Evolutionary conservation across 257 asterid genomes (phyloP), one percentile per base, ranked within the genome.

Genomic region (Haberlea rhodopensis): DNA sequence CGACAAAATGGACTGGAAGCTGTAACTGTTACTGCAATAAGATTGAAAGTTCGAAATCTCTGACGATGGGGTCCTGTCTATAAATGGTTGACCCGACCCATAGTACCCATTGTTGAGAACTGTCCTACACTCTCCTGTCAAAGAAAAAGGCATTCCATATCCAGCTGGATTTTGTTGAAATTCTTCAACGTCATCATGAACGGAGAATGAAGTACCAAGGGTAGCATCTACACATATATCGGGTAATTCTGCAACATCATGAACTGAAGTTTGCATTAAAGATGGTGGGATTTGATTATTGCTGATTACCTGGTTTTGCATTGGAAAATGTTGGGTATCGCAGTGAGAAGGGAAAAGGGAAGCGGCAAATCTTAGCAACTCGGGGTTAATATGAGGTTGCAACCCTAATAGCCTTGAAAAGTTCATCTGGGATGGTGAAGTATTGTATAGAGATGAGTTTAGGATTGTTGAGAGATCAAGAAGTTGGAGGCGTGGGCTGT

Each of bases 1-100:
- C 3, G 85, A 81, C 5, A 75, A 40, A 66, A 78, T 77, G 1
- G 83, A 80, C 43, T 75, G 80, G 3, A 74, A 68, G 53, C 74
- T 55, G 25, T 63, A 23, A 28, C 63, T 53, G 55, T 57, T 59
- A 8, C 24, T 75, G 65, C 68, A 66, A 19, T 11, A 31, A 46
- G 51, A 5, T 43, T 43, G 51, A 43, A 43, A 15, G 16, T 43
- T 16, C 16, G 51, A 43, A 40, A 6, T 9, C 45, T 0, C 16
- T 2, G 16, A 9, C 4, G 46, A 43, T 4, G 7, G 51, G 5
- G 4, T 43, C 51, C 7, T 19, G 51, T 43, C 51, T 43, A 43
- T 20, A 43, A 43, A 43, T 43, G 51, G 51, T 1, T 0, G 51
- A 43, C 51, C 8, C 19, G 51, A 43, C 19, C 18, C 20, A 13